Base-by-base conservation (phyloP, 371 early-diverging fungal genomes). In the Apophysomyces trapeziformis region DNA sequence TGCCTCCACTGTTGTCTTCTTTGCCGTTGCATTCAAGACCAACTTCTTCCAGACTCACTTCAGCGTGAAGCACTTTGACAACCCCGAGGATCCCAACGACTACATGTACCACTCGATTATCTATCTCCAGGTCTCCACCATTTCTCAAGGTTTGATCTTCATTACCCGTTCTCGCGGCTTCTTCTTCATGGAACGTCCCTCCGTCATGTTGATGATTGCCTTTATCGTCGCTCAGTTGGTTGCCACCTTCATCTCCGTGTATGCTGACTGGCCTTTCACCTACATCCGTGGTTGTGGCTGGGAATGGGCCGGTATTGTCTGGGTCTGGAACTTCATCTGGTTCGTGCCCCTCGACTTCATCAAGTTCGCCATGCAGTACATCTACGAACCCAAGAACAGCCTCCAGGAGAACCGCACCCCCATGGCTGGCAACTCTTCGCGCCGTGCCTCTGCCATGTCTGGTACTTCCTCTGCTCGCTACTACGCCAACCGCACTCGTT, bases 321-420 rank as follows among this genome's bases (percentile, higher is more conserved):
- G 91, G 91, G 83, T 90, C 78, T 90, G 89, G 89, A 89, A 90
- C 85, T 84, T 90, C 60, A 72, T 90, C 68, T 90, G 91, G 91
- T 90, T 88, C 75, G 62, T 89, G 57, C 91, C 91, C 46, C 71
- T 90, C 66, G 91, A 90, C 74, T 84, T 89, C 64, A 75, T 89
- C 86, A 90, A 90, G 85, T 91, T 91, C 68, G 88, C 70, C 69
- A 87, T 91, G 80, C 88, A 86, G 63, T 64, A 65, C 44, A 6
- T 75, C 70, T 85, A 84, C 77, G 85, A 79, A 73, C 87, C 82
- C 73, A 79, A 74, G 74, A 76, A 76, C 69, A 67, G 75, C 44
- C 64, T 77, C 45, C 65, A 64, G 65, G 74, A 76, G 50, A 57
- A 61, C 70, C 75, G 73, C 72, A 64, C 64, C 46, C 71, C 80